These are phyloP conservation scores for Coniella lustricola DNA, from an alignment of 2,329 filamentous ascomycete genomes.

Conservation along the genomic window DNA sequence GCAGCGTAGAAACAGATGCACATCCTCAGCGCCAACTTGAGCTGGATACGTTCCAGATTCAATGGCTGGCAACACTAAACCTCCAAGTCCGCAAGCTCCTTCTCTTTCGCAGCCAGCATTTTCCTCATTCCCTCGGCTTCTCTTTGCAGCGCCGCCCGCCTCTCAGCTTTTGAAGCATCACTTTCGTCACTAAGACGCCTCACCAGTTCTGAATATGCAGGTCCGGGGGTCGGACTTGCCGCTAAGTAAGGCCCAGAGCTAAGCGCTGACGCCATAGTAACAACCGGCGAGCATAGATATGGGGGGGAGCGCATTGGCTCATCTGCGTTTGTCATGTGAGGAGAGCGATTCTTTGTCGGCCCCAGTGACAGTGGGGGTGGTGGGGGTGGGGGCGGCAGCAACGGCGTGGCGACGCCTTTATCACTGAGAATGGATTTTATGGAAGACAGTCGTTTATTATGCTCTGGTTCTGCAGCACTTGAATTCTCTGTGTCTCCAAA, in stretches of 20 bases:
- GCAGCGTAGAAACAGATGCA: background rate
- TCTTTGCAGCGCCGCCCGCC: slow-evolving; percentile 57
- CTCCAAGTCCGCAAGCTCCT: slow-evolving; percentile 52
- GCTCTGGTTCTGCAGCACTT: slow-evolving; percentile 32
- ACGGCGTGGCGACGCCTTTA: slow-evolving; percentile 19
- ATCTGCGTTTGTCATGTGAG: slow-evolving; percentile 17
- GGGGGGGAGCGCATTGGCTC: slow-evolving; percentile 35
- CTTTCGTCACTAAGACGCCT: slow-evolving; percentile 33
- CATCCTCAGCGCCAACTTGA: too few relatives aligned
- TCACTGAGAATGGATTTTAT: slow-evolving; percentile 72
- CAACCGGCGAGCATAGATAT: slow-evolving; percentile 36
- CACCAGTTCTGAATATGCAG: slow-evolving; percentile 9
- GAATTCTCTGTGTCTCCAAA: slow-evolving; percentile 51
- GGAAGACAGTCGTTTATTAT: slow-evolving; percentile 59
- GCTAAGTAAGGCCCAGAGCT: slow-evolving; percentile 34
- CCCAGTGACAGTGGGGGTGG: background rate
- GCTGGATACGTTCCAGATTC: background rate
- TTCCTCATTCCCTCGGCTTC: slow-evolving; percentile 73
- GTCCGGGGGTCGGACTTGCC: slow-evolving; percentile 21
- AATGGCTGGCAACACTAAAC: background rate
- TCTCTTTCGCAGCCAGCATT: slow-evolving; percentile 65
- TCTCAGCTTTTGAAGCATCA: slow-evolving; percentile 52
- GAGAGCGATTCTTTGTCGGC: slow-evolving; percentile 3
- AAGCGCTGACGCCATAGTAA: slow-evolving; percentile 32
- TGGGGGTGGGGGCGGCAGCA: slow-evolving; percentile 4